These are phyloP conservation scores for Candida pseudoglaebosa DNA, from an alignment of 805 yeast genomes.

Conservation along the genomic window DNA sequence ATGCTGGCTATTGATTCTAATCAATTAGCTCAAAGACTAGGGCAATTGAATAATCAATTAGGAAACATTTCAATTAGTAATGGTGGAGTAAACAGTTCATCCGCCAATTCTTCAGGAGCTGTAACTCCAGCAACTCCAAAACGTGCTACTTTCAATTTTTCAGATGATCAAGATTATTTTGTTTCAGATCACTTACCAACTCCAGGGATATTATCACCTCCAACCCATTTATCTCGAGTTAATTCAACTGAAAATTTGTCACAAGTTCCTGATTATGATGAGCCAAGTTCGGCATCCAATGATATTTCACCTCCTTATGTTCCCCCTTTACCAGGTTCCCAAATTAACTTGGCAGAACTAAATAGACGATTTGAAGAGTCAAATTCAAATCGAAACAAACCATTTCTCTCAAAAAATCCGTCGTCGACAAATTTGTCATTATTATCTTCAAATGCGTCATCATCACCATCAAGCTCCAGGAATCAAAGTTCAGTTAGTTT, in stretches of 20 bases:
- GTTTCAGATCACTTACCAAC: conserved; percentile 9
- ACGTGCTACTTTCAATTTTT: conserved; percentile 34
- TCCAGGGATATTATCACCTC: conserved; percentile 52
- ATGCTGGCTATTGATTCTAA: conserved; percentile 39
- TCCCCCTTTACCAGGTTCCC: conserved; percentile 45
- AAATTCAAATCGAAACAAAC: conserved; percentile 12
- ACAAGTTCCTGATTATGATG: conserved; percentile 82
- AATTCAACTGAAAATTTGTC: conserved; percentile 50
- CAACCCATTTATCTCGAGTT: conserved; percentile 54
- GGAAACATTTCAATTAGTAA: conserved; percentile 2
- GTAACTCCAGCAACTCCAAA: conserved; percentile 15
- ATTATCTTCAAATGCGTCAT: conserved; percentile 18
- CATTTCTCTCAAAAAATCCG: conserved; percentile 23
- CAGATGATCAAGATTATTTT: conserved; percentile 37
- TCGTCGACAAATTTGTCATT: conserved; percentile 20
- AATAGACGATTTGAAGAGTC: conserved; percentile 26
- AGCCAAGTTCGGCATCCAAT: conserved; percentile 49
- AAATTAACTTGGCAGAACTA: conserved; percentile 28
- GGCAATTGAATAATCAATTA: conserved; percentile 44
- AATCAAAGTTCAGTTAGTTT: conserved; percentile 32
- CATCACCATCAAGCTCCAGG: conserved; percentile 41
- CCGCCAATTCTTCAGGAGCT: conserved; percentile 13
- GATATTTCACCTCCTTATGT: conserved; percentile 72
- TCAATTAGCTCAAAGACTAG: conserved; percentile 49
- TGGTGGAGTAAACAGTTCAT: conserved; percentile 7